Conservation (phyloP, 2,329 filamentous ascomycete species). For the Diaporthe velutina region DNA sequence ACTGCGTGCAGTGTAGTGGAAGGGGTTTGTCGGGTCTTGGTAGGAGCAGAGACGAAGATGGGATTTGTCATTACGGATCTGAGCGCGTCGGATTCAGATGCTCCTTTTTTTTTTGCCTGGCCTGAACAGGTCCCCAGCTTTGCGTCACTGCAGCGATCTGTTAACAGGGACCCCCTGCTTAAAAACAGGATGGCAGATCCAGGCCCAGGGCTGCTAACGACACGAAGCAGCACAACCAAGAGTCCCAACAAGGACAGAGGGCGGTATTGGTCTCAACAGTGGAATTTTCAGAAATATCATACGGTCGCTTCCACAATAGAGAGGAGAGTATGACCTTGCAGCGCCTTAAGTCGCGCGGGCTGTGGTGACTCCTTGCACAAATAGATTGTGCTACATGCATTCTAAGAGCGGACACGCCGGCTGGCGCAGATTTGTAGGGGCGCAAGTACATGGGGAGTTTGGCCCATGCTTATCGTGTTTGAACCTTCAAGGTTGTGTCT, state of each 20-base stretch:
- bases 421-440: neutral
- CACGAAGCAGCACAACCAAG: neutral
- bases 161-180: constrained; percentile 27
- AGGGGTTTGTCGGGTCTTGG: neutral
- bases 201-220: neutral
- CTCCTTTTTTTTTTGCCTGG: constrained; percentile 21
- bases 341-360: neutral
- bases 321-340: neutral
- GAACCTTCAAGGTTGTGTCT: neutral
- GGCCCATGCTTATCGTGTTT: neutral
- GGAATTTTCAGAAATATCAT: neutral
- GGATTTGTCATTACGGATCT: constrained; percentile 16
- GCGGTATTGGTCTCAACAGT: too few relatives aligned
- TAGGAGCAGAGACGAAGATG: neutral
- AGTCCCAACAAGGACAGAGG: too few relatives aligned
- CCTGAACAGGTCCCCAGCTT: constrained; percentile 19
- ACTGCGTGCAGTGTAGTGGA: neutral
- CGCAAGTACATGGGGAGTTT: neutral
- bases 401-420: neutral
- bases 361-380: neutral
- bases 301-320: neutral
- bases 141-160: constrained; percentile 37
- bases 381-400: neutral
- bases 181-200: constrained; percentile 6
- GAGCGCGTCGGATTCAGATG: neutral